Percentiles rank a stretch among this genome's conserved stretches.
Conservation (phyloP, 1,284 basidiomycete genomes). For the Apiotrichum laibachii region DNA sequence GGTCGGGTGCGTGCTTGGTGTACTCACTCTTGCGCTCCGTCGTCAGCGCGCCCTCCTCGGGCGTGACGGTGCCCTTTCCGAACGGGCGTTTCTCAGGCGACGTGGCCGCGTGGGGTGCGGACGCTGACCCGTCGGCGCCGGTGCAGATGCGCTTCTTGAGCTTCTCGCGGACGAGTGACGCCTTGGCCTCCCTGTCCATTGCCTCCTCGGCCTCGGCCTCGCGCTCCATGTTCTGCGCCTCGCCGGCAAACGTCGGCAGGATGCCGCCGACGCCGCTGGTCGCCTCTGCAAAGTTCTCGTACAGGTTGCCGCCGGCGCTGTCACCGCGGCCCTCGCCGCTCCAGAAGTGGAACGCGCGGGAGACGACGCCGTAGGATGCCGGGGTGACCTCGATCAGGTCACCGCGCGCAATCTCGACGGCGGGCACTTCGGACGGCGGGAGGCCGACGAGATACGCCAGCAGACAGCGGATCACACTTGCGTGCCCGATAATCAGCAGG, state of each 20-base stretch:
- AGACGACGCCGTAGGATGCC: conserved; percentile 83
- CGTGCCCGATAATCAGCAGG: conserved; percentile 74
- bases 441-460: conserved; percentile 87
- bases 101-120: conserved; percentile 17
- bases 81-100: not conserved
- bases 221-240: conserved; percentile 45
- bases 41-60: conserved; percentile 12
- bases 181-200: conserved; percentile 38
- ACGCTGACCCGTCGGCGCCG: conserved; percentile 27
- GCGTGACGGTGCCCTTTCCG: conserved; percentile 18
- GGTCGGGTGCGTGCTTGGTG: no score
- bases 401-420: conserved; percentile 88
- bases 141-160: conserved; percentile 22
- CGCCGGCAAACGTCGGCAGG: conserved; percentile 41
- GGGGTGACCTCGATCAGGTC: conserved; percentile 86
- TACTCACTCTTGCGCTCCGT: conserved; percentile 10
- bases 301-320: conserved; percentile 46
- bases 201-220: conserved; percentile 47
- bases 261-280: conserved; percentile 38
- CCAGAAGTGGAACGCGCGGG: conserved; percentile 89
- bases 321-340: conserved; percentile 51
- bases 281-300: conserved; percentile 53
- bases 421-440: conserved; percentile 93
- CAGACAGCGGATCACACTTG: conserved; percentile 95
- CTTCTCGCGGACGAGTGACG: conserved; percentile 22